A percentile compares a stretch with the other conserved stretches of the same genome.
Conservation (phyloP, 768 basidiomycete species). For the Hydnomerulius pinastri region DNA sequence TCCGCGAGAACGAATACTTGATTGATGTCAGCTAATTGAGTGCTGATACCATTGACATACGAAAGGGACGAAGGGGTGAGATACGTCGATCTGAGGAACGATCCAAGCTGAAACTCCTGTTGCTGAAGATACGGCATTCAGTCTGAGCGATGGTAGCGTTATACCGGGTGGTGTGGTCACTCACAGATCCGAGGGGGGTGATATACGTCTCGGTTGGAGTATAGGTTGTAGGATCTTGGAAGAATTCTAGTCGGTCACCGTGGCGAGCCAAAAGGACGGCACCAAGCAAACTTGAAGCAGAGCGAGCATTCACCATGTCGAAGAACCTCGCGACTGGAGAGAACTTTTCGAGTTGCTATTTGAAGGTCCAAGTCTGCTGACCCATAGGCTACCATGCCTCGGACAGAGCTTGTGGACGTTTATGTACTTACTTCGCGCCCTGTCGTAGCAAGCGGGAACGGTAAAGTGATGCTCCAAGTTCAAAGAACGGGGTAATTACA, state of each 20-base stretch:
- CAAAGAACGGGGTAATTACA: no score
- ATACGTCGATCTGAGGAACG: conserved; percentile 57
- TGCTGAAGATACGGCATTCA: conserved; percentile 44
- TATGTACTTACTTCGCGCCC: no score
- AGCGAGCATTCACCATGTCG: conserved; percentile 5
- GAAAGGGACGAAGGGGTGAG: conserved; percentile 58
- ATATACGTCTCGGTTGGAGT: conserved; percentile 56
- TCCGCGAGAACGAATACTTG: conserved; percentile 73
- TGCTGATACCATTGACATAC: conserved; percentile 61
- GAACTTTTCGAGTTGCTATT: no score
- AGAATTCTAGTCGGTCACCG: conserved; percentile 65
- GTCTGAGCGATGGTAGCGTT: no score
- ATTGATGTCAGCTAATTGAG: conserved; percentile 64
- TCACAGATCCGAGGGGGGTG: conserved; percentile 67
- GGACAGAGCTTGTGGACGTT: no score
- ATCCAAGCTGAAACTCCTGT: conserved; percentile 62
- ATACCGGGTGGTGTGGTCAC: neutral
- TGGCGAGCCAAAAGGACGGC: conserved; percentile 72
- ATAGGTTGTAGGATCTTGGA: conserved; percentile 69
- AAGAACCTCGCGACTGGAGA: no score
- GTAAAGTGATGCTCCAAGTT: no score
- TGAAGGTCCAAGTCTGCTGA: no score
- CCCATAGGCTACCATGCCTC: no score
- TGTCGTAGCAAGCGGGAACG: no score
- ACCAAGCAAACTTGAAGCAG: conserved; percentile 46